Evolutionary conservation across 129 eudicot genomes (phyloP), one percentile per base, ranked within the genome.

Genomic region (Flaveria brownii): DNA sequence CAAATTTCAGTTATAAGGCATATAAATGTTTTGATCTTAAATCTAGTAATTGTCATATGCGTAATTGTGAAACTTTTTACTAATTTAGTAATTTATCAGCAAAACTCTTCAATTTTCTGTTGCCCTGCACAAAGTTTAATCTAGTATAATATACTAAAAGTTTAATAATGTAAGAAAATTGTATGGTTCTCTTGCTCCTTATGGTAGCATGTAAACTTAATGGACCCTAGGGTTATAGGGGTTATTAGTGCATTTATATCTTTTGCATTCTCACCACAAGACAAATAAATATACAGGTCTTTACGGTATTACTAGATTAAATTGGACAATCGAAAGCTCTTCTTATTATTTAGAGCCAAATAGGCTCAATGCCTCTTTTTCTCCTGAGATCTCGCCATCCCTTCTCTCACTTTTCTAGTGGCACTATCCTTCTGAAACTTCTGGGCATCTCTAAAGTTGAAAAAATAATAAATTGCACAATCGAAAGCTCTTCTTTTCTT

Each of bases 381-480:
- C 66, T 23, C 39, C 3, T 1, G 25, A 60, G 33, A 60, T 25
- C 66, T 15, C 16, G 9, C 2, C 8, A n/a, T 3, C 59, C 20
- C 59, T 51, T 6, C 57, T 52, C 59, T 49, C 5, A 52, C 59
- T 52, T 52, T 15, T 52, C 59, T 1, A 16, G 59, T 4, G 9
- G 9, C 41, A 22, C 63, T 9, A 9, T 57, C 15, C 1, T 28
- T 57, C 6, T 57, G 15, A 22, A 9, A 57, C 30, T 20, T 57
- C 16, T 0, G 1, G 15, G 64, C 33, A 25, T 9, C 66, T 22
- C 7, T 63, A 33, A 39, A 66, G 54, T 39, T 39, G 25, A 76
- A 36, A 33, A 33, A 42, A 25, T 49, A 42, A 55, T 55, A 65
- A 17, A 15, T 33, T 30, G 50, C 54, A 76, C 80, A 51, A 50